Percentiles rank a stretch among this genome's conserved stretches.
Conservation (phyloP, 345 rosid genomes). For the Corymbia maculata region DNA sequence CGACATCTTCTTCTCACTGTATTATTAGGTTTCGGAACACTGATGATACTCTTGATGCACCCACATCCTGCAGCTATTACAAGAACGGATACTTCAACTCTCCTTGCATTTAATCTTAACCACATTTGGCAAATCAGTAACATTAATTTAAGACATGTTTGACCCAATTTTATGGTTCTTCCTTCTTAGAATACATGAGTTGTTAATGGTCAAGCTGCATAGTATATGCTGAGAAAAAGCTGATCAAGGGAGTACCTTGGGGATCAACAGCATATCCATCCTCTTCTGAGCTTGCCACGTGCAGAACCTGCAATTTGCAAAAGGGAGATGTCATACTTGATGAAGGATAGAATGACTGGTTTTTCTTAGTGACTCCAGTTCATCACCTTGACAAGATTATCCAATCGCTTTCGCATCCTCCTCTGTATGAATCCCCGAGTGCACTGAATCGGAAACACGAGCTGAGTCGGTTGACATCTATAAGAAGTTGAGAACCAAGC, state of each 20-base stretch:
- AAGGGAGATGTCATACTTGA: background rate
- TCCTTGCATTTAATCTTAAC: background rate
- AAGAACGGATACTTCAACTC: background rate
- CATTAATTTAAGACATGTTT: background rate
- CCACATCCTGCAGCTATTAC: conserved; percentile 18
- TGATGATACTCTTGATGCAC: conserved; percentile 23
- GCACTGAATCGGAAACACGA: conserved; percentile 29
- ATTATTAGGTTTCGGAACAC: conserved; percentile 28
- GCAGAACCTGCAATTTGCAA: conserved; percentile 43
- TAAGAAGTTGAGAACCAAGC: background rate
- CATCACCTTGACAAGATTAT: conserved; percentile 66
- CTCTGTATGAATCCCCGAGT: conserved; percentile 83
- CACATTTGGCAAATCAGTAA: background rate
- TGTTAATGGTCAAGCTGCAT: background rate
- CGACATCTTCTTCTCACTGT: conserved; percentile 32
- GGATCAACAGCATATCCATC: conserved; percentile 15
- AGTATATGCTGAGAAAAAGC: background rate
- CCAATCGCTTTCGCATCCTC: conserved; percentile 67
- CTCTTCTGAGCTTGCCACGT: conserved; percentile 24
- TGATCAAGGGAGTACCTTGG: conserved; percentile 21
- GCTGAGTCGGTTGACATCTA: background rate
- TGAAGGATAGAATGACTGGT: background rate
- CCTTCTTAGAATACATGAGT: background rate
- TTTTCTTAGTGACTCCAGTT: background rate
- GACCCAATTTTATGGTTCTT: background rate